Percentiles rank a stretch among this genome's conserved stretches.
phyloP scores from a whole-genome alignment of 2,329 filamentous ascomycete species.

The Stylonectria norvegica region DNA sequence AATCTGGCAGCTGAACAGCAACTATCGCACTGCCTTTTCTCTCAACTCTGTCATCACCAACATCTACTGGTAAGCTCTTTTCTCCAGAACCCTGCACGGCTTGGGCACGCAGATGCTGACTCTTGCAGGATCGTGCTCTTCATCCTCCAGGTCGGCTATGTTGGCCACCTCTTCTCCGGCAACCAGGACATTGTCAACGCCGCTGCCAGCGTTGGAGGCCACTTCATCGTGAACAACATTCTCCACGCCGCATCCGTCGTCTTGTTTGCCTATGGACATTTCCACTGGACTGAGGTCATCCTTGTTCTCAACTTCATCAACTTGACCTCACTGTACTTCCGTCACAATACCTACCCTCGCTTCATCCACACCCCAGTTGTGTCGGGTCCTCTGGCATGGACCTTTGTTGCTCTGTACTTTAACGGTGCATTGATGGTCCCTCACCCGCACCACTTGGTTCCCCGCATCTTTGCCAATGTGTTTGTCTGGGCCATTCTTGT shows the following conservation, averaged over 20 bases:
- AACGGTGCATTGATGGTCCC: constrained; percentile 78
- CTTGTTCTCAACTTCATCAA: constrained; percentile 81
- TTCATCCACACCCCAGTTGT: constrained; percentile 75
- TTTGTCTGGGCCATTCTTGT: constrained; percentile 81
- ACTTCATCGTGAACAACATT: constrained; percentile 85
- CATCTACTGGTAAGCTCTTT: constrained; percentile 72
- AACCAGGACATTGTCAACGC: constrained; percentile 60
- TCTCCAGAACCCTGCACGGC: not conserved
- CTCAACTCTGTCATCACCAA: constrained; percentile 62
- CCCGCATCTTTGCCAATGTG: constrained; percentile 80
- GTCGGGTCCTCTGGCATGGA: constrained; percentile 77
- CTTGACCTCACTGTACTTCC: constrained; percentile 74
- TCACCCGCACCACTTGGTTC: constrained; percentile 61
- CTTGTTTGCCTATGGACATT: constrained; percentile 74
- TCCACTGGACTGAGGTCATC: constrained; percentile 72
- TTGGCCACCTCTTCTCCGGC: constrained; percentile 70
- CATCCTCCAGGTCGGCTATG: constrained; percentile 71
- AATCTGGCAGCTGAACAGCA: constrained; percentile 72
- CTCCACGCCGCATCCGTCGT: constrained; percentile 78
- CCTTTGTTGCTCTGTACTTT: constrained; percentile 83
- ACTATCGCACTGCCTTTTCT: constrained; percentile 68
- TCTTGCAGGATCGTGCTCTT: constrained; percentile 64
- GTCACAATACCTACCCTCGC: constrained; percentile 66
- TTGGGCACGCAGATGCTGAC: constrained; percentile 2
- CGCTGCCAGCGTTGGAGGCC: constrained; percentile 73